Percentiles rank a stretch among this genome's conserved stretches.
phyloP scores from a whole-genome alignment of 169 alveolate genomes.

The Cryptosporidium bovis region DNA sequence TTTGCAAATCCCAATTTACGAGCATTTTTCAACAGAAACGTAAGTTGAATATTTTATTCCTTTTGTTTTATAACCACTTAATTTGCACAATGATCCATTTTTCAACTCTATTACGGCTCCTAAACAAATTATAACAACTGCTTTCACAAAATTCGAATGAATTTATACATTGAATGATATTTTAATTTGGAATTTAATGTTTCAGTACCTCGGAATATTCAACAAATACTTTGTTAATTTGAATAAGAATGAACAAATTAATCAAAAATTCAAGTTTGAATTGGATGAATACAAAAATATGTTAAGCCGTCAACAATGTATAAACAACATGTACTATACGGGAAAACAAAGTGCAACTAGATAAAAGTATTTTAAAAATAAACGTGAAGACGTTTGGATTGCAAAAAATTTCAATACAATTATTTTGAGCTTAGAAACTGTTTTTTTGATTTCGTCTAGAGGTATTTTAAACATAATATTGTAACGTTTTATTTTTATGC shows the following conservation, averaged over 20 bases:
- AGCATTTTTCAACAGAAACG: slow-evolving; percentile 49
- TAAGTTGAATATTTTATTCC: neutral
- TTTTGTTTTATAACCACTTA: neutral
- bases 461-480: too few species aligned
- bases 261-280: slow-evolving; percentile 1
- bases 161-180: too few species aligned
- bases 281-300: slow-evolving; percentile 43
- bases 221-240: slow-evolving; percentile 9
- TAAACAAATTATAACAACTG: too few species aligned
- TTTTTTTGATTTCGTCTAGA: too few species aligned
- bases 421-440: too few species aligned
- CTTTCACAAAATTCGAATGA: too few species aligned
- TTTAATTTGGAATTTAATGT: too few species aligned
- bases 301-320: slow-evolving; percentile 35
- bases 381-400: too few species aligned
- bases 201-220: slow-evolving; percentile 17
- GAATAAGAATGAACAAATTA: slow-evolving; percentile 6
- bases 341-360: slow-evolving; percentile 10
- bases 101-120: neutral
- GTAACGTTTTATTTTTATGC: too few species aligned
- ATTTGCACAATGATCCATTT: neutral
- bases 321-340: slow-evolving; percentile 45
- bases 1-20: slow-evolving; percentile 43
- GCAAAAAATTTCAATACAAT: too few species aligned
- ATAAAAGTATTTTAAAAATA: neutral